Base-by-base conservation (phyloP, 202 grass and related monocot genomes). In the Carex arenaria region DNA sequence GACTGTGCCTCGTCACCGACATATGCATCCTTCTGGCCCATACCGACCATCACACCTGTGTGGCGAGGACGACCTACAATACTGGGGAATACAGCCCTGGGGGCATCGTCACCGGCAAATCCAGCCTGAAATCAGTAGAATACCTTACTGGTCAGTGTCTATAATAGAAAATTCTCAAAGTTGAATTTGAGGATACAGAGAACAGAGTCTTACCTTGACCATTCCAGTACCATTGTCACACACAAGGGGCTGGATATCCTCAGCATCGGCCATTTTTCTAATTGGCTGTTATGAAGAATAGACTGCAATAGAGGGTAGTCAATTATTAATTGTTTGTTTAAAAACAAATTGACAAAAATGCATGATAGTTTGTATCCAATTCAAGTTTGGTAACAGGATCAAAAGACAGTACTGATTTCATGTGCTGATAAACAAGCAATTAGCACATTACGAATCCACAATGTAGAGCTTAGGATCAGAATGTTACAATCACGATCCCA, bases 11-110 rank as follows among this genome's bases (percentile, higher is more conserved):
- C 93, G 1, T 94, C 93, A 32, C 93, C 93, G 14, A 94, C 93
- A 81, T 94, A 94, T 0, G 93, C 93, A 81, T 94, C 92, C 84
- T 94, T 94, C 59, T 94, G 92, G 28, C 92, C 92, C 92, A 94
- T 94, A 14, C 92, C 92, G 60, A 94, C 92, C 92, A 94, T 94
- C 14, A 94, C 92, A 87, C 92, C 92, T 13, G 92, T 94, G 78
- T 94, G 92, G 10, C 92, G 90, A 26, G 92, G 92, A 63, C 92
- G 89, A 0, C 92, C 92, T 17, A 92, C 92, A 7, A 94, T 94
- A 42, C 87, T 92, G 81, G 92, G 92, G 78, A 94, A 94, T 68
- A 94, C 92, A 43, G 92, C 92, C 86, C 92, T 90, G 10, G 92
- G 92, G 22, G 92, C 92, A 85, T 94, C 92, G 9, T 94, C 92